A percentile compares a stretch with the other conserved stretches of the same genome.
phyloP scores from a whole-genome alignment of 108 stramenopile species.

The Cyclostephanos invisitatus region DNA sequence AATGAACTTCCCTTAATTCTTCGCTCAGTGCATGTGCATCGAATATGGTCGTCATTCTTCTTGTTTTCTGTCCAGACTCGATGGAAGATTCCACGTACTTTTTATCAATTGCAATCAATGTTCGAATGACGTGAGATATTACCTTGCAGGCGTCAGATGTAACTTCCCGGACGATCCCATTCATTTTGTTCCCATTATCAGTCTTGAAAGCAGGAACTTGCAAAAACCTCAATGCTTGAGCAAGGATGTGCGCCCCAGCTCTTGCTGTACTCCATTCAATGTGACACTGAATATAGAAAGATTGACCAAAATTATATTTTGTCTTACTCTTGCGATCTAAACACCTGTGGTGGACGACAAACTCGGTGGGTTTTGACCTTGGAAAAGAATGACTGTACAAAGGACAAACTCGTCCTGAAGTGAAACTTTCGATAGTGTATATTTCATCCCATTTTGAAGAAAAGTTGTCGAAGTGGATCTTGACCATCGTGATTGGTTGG shows the following conservation, averaged over 20 bases:
- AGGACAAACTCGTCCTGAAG: constrained; percentile 68
- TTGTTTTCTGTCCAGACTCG: constrained; percentile 30
- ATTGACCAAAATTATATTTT: constrained; percentile 65
- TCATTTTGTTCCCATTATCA: constrained; percentile 37
- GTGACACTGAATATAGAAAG: constrained; percentile 77
- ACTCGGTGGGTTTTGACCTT: constrained; percentile 74
- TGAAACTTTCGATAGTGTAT: constrained; percentile 81
- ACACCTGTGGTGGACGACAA: constrained; percentile 73
- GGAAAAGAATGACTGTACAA: constrained; percentile 80
- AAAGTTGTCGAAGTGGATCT: constrained; percentile 94
- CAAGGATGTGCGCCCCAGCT: constrained; percentile 88
- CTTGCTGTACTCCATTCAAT: constrained; percentile 89
- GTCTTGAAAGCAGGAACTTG: constrained; percentile 34
- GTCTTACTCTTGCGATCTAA: constrained; percentile 47
- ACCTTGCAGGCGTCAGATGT: constrained; percentile 49
- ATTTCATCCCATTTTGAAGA: constrained; percentile 91
- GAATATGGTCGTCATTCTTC: constrained; percentile 9
- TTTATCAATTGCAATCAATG: constrained; percentile 66
- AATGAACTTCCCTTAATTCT: constrained; percentile 58
- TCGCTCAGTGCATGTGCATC: constrained; percentile 55
- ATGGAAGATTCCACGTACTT: constrained; percentile 61
- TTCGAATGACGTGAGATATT: constrained; percentile 70
- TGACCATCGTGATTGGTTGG: constrained; percentile 54
- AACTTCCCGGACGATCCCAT: constrained; percentile 12
- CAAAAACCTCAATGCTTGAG: constrained; percentile 80